Evolutionary conservation across 2,329 filamentous ascomycete species (phyloP).

Genomic region (Fusarium abutilonis): DNA sequence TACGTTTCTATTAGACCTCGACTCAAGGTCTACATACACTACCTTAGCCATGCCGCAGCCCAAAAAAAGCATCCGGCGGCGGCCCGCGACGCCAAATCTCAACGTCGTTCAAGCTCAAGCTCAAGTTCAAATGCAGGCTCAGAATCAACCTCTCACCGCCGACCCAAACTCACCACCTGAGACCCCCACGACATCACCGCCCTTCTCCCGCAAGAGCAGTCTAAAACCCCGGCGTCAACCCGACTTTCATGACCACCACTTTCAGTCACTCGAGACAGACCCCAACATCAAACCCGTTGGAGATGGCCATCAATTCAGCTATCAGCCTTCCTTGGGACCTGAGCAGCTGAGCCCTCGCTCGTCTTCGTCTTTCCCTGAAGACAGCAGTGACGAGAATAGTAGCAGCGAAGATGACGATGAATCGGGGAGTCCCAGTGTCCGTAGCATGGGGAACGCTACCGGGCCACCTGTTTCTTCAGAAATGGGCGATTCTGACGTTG

Average conservation of each 20-base stretch:
- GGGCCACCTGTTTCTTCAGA: slow-evolving; percentile 21
- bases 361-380: slow-evolving; percentile 43
- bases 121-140: slow-evolving; percentile 26
- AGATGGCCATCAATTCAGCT: slow-evolving; percentile 56
- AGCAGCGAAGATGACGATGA: slow-evolving; percentile 40
- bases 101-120: slow-evolving; percentile 43
- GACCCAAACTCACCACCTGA: slow-evolving; percentile 60
- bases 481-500: slow-evolving; percentile 28
- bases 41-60: slow-evolving; percentile 42
- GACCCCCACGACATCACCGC: slow-evolving; percentile 56
- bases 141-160: slow-evolving; percentile 47
- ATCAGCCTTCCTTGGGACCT: slow-evolving; percentile 48
- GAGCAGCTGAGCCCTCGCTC: slow-evolving; percentile 53
- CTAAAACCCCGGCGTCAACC: slow-evolving; percentile 48
- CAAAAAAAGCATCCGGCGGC: slow-evolving; percentile 49
- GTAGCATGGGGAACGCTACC: slow-evolving; percentile 41
- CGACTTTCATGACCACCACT: slow-evolving; percentile 46
- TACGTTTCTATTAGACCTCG: slow-evolving; percentile 40
- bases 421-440: slow-evolving; percentile 45
- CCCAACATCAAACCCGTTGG: slow-evolving; percentile 56
- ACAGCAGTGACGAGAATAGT: slow-evolving; percentile 40
- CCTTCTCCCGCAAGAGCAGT: slow-evolving; percentile 49
- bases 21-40: slow-evolving; percentile 12
- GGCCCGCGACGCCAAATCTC: slow-evolving; percentile 56
- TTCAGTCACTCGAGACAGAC: slow-evolving; percentile 48